Conservation (phyloP, 2,329 filamentous ascomycete genomes). For the Myriangium duriaei region DNA sequence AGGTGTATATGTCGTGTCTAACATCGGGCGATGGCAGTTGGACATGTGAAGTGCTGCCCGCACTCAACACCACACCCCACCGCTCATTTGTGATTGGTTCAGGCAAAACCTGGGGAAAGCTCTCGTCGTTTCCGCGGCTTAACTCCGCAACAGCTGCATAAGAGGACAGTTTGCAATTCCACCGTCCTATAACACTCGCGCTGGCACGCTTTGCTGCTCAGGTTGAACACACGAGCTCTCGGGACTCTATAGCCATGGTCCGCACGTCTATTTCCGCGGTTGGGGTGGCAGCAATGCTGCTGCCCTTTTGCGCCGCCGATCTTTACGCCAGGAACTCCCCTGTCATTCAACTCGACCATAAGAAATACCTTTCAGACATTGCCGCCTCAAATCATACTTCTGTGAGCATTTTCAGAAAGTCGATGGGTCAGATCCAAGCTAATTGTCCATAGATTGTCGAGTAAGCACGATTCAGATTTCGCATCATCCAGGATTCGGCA, state of each 20-base stretch:
- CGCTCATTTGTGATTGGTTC: constrained; percentile 1
- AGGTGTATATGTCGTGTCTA: constrained; percentile 1
- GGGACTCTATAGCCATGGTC: constrained; percentile 12
- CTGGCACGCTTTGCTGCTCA: too few species aligned
- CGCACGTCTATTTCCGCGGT: constrained; percentile 20
- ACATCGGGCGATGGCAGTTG: not conserved
- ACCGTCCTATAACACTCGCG: too few species aligned
- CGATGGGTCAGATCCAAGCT: not conserved
- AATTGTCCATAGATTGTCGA: constrained; percentile 33
- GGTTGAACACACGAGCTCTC: too few species aligned
- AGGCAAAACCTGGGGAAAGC: constrained; percentile 7
- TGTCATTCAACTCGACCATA: constrained; percentile 69
- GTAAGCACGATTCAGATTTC: constrained; percentile 17
- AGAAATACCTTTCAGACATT: constrained; percentile 71
- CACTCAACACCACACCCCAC: not conserved
- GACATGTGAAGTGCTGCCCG: not conserved
- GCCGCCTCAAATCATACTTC: constrained; percentile 83
- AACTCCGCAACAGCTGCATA: not conserved
- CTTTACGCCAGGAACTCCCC: constrained; percentile 79
- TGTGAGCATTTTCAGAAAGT: constrained; percentile 39
- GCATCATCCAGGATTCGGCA: not conserved
- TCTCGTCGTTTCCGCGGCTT: not conserved
- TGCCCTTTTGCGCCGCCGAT: constrained; percentile 52
- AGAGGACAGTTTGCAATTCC: constrained; percentile 3
- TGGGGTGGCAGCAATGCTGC: constrained; percentile 47